A percentile compares a stretch with the other conserved stretches of the same genome.
Conservation (phyloP, 177 flowering plant genomes). For the Vitis hybrid region DNA sequence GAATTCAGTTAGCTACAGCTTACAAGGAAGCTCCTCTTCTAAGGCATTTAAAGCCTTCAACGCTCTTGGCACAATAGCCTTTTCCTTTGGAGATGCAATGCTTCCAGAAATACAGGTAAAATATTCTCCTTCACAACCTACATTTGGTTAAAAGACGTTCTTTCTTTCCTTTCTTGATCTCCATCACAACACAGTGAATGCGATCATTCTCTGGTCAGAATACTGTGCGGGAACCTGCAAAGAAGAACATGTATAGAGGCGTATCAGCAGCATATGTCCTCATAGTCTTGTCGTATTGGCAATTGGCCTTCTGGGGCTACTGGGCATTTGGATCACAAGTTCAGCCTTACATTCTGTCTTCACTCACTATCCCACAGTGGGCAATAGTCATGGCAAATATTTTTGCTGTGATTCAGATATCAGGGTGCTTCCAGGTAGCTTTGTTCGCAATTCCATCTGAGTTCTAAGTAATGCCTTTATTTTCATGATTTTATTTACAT, state of each 20-base stretch:
- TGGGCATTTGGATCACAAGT: constrained; percentile 71
- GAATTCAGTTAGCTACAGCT: constrained; percentile 34
- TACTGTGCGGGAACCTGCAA: constrained; percentile 52
- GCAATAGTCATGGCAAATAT: constrained; percentile 59
- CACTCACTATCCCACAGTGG: constrained; percentile 54
- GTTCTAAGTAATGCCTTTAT: neutral
- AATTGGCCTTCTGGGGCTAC: constrained; percentile 54
- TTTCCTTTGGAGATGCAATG: constrained; percentile 75
- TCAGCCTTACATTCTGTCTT: constrained; percentile 53
- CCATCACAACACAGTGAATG: no score
- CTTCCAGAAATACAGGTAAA: constrained; percentile 71
- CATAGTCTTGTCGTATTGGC: constrained; percentile 58
- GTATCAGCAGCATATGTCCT: constrained; percentile 54
- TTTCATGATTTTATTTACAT: no score
- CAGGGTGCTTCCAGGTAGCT: constrained; percentile 66
- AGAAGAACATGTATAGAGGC: constrained; percentile 57
- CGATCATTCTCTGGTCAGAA: constrained; percentile 28
- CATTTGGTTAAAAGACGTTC: neutral
- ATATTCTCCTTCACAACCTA: neutral
- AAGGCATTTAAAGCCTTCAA: constrained; percentile 53
- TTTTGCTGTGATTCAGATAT: constrained; percentile 59
- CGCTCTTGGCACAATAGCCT: constrained; percentile 63
- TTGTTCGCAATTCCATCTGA: neutral
- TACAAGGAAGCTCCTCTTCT: constrained; percentile 42
- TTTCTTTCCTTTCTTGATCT: neutral